Evolutionary conservation across 495 filamentous ascomycete species (phyloP).

Genomic region (Aspergillus heteromorphus): DNA sequence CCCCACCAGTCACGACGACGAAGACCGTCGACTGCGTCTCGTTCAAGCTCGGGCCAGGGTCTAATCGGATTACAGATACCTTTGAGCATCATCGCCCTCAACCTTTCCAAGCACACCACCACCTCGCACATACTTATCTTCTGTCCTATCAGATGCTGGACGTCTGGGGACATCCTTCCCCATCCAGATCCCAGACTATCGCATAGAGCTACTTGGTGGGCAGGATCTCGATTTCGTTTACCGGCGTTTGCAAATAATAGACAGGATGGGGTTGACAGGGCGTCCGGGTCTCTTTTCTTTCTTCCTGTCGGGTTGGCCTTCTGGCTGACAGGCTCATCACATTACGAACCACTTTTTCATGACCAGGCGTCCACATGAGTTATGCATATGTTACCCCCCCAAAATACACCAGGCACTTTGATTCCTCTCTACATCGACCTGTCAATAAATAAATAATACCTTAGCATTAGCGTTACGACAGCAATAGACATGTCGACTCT

Average conservation of each 20-base stretch:
- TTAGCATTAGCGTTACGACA: background rate
- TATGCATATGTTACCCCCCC: constrained; percentile 2
- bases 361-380: constrained; percentile 2
- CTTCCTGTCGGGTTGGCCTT: constrained; percentile 1
- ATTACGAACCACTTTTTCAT: background rate
- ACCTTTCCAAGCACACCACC: background rate
- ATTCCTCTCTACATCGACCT: background rate
- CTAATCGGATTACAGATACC: background rate
- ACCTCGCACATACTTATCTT: background rate
- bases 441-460: background rate
- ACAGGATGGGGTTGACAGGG: constrained; percentile 4
- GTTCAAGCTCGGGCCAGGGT: constrained; percentile 33
- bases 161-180: background rate
- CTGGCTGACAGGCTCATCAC: constrained; percentile 4
- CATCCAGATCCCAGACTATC: background rate
- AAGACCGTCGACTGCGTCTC: constrained; percentile 36
- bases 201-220: background rate
- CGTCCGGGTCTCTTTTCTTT: background rate
- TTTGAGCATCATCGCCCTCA: background rate
- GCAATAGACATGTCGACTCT: background rate
- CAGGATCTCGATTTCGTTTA: background rate
- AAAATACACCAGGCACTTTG: background rate
- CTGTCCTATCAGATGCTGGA: background rate
- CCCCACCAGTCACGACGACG: constrained; percentile 29
- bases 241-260: constrained; percentile 13